These are phyloP conservation scores for Rhodamnia argentea DNA, from an alignment of 345 rosid species.

Conservation along the genomic window DNA sequence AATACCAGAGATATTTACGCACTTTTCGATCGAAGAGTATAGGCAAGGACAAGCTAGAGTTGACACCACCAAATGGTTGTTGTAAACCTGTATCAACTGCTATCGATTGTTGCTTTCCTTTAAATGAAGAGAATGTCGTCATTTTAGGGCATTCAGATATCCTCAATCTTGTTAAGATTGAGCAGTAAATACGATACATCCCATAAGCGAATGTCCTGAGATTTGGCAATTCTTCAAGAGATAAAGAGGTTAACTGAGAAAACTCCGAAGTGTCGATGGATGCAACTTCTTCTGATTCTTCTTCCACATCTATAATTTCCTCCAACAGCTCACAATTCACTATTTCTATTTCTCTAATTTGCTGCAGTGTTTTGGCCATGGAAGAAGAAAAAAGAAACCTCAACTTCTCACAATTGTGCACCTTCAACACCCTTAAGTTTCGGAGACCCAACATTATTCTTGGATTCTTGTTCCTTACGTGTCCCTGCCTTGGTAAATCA, in stretches of 20 bases:
- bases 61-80: accelerated
- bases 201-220: not conserved
- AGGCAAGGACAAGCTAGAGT: not conserved
- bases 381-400: too few relatives aligned
- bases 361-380: too few relatives aligned
- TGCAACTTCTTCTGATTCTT: too few relatives aligned
- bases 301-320: too few relatives aligned
- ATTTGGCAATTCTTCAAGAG: not conserved
- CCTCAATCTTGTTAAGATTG: not conserved
- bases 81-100: accelerated
- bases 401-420: too few relatives aligned
- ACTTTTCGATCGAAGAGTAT: not conserved
- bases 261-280: not conserved
- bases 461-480: too few relatives aligned
- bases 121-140: not conserved
- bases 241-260: not conserved
- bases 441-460: too few relatives aligned
- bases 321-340: too few relatives aligned
- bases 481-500: too few relatives aligned
- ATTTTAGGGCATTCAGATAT: not conserved
- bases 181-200: not conserved
- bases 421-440: too few relatives aligned
- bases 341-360: too few relatives aligned
- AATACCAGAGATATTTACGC: not conserved
- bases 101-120: accelerated